Evolutionary conservation across 768 basidiomycete genomes (phyloP), one percentile per base, ranked within the genome.

Genomic region (Fibroporia radiculosa): DNA sequence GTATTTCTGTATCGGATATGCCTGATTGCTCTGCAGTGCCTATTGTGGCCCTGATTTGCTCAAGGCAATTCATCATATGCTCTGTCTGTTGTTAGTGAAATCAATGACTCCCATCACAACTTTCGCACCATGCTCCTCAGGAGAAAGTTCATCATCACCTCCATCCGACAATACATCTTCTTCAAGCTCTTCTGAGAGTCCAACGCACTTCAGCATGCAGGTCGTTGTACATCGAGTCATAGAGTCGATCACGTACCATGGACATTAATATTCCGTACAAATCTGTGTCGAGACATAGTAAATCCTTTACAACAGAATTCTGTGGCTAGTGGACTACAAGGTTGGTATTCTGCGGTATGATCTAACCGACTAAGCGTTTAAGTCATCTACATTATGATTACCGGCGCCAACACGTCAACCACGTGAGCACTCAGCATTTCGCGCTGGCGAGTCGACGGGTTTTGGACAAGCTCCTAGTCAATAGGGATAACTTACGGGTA

Each of bases 201-300:
- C 11, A 35, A 43, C 36, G 48, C 8, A 44, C 42, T 47, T 38
- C n/a, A n/a, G n/a, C n/a, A n/a, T n/a, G n/a, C 39, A 28, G 22
- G 1, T 44, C 11, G 39, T 10, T 28, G 24, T 12, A 31, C 28
- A 42, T 11, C 11, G 29, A 6, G 20, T 8, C 26, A 24, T n/a
- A 38, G 18, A 29, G 13, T 29, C 16, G 4, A 26, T 38, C 47
- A 10, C 63, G 23, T 36, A 82, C 86, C 83, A 47, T 78, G 70
- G 32, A 96, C 69, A 62, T 96, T 80, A 23, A 98, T 68, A 66
- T 93, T 92, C 51, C 87, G 74, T 51, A 97, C 73, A 65, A 83
- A 77, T 59, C 93, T 82, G 66, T 98, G 96, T 62, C 96, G 75
- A 4, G 95, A 97, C 92, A 97, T 92, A 47, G 43, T 63, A 42